These are phyloP conservation scores for Diaporthe capsici DNA, from an alignment of 2,329 filamentous ascomycete species.

Conservation along the genomic window DNA sequence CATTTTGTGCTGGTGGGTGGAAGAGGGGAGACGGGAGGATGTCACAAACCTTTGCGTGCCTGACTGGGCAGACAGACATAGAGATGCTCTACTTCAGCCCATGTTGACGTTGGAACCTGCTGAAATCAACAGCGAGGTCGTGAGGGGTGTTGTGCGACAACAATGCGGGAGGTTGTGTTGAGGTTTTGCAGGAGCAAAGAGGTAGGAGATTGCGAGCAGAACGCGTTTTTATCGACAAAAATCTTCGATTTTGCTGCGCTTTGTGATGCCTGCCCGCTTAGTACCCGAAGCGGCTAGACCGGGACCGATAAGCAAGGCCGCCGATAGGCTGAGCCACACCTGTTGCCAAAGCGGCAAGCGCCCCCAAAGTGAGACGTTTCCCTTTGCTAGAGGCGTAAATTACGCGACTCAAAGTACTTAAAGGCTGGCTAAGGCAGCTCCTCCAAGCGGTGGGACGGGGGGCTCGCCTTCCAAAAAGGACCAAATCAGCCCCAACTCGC, in stretches of 20 bases:
- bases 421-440: conserved; percentile 36
- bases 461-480: conserved; percentile 32
- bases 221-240: conserved; percentile 39
- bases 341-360: conserved; percentile 17
- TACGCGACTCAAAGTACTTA: conserved; percentile 42
- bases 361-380: conserved; percentile 30
- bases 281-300: conserved; percentile 22
- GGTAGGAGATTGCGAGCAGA: not conserved
- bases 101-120: not conserved
- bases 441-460: conserved; percentile 21
- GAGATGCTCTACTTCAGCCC: conserved; percentile 7
- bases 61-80: not conserved
- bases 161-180: conserved; percentile 13
- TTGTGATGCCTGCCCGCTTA: conserved; percentile 27
- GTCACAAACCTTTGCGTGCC: conserved; percentile 39
- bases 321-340: conserved; percentile 33
- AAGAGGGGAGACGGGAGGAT: conserved; percentile 33
- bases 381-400: conserved; percentile 20
- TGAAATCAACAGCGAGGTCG: not conserved
- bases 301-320: not conserved
- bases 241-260: conserved; percentile 40
- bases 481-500: conserved; percentile 4
- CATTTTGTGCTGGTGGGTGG: conserved; percentile 52
- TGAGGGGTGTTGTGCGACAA: not conserved
- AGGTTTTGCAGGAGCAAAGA: conserved; percentile 17